Conservation (phyloP, 1,284 basidiomycete species). For the Puccinia novopanici region DNA sequence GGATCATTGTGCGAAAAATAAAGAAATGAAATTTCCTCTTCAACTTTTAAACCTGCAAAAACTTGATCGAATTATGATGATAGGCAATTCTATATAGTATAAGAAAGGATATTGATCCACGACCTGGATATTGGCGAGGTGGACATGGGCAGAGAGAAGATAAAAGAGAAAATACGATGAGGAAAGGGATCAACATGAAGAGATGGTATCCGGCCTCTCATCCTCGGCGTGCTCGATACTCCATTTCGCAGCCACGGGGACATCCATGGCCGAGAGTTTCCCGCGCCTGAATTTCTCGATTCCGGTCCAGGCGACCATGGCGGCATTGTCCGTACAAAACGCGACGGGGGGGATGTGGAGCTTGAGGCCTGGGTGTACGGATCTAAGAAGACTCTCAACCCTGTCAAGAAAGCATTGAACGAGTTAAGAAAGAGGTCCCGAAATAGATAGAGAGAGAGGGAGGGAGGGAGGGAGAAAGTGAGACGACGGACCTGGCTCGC, state of each 20-base stretch:
- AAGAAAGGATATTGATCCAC: no score
- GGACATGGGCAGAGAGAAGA: no score
- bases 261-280: conserved; percentile 61
- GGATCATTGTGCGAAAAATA: no score
- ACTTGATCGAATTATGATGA: no score
- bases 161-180: no score
- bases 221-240: conserved; percentile 32
- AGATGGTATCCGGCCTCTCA: background rate
- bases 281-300: conserved; percentile 72
- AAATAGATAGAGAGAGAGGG: background rate
- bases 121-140: no score
- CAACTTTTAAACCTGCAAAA: no score
- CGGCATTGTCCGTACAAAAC: conserved; percentile 75
- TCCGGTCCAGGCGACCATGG: conserved; percentile 89
- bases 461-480: background rate
- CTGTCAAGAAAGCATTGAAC: background rate
- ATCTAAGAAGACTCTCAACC: conserved; percentile 3
- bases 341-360: conserved; percentile 32
- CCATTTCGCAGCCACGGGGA: conserved; percentile 33
- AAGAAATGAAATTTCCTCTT: no score
- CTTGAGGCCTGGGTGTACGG: conserved; percentile 13
- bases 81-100: no score
- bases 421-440: background rate
- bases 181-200: background rate
- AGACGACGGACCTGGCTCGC: conserved; percentile 68